Evolutionary conservation across 805 yeast species (phyloP), one percentile per base, ranked within the genome.

Genomic region (Maudiozyma turicensis): DNA sequence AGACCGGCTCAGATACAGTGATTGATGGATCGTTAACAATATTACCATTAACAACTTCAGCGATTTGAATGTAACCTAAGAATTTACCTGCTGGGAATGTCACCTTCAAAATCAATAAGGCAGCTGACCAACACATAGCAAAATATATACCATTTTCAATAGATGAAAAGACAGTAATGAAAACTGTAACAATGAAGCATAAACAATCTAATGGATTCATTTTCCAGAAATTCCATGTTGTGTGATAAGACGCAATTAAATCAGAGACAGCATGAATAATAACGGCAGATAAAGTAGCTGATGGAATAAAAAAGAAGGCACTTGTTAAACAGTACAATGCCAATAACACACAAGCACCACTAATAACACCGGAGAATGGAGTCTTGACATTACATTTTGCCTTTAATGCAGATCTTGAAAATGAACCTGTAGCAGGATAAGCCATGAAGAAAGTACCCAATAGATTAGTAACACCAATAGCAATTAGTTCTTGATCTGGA

Each of bases 381-480:
- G 97, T 90, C 63, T 89, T 79, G 43, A 90, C 97, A 64, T 95
- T 95, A 76, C 96, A 90, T 69, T 90, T 90, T 46, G 95, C 83
- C 70, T 91, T 90, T 59, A 90, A 75, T 7, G 97, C 97, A 43
- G 96, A 85, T 72, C 97, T 82, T 15, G 95, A 86, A 67, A 90
- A 90, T 1, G 97, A 90, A 43, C 97, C 97, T 5, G 97, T 90
- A 7, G 95, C 89, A 8, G 97, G 97, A 66, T 90, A 90, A 7
- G 97, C 96, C 60, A 80, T 76, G 77, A 90, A 90, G 63, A 89
- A 87, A 20, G 95, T 87, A 57, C 96, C 96, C 57, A 90, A 74
- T 65, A 90, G 74, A 69, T 90, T 90, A 48, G 93, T 84, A 43
- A 84, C 86, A 60, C 97, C 97, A 67, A 90, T 90, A 40, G 97